Conservation (phyloP, 176 grass and related monocot genomes). For the Aegilops speltoides region DNA sequence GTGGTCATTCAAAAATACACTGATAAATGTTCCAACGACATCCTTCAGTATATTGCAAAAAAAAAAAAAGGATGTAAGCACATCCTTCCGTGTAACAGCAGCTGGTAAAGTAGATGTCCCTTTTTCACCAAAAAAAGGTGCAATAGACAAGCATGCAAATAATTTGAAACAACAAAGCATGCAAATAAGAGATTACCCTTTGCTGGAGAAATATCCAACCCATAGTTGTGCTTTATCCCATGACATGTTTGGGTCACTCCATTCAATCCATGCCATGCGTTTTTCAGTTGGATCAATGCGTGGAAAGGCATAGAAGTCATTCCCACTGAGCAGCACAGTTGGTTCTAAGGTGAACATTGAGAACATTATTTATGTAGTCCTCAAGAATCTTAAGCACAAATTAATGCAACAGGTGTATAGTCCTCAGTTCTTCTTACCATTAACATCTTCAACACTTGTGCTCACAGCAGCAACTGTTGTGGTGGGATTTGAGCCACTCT, state of each 20-base stretch:
- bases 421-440: constrained; percentile 45
- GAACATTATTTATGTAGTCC: not conserved
- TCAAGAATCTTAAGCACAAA: not conserved
- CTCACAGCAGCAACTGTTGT: constrained; percentile 56
- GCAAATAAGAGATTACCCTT: constrained; percentile 55
- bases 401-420: not conserved
- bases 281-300: constrained; percentile 65
- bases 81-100: not conserved
- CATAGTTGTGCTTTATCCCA: constrained; percentile 89
- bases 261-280: constrained; percentile 78
- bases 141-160: not conserved
- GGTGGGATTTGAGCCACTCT: constrained; percentile 52
- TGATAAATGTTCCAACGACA: not conserved
- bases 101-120: not conserved
- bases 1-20: not conserved
- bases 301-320: constrained; percentile 90
- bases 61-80: not conserved
- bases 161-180: constrained; percentile 9
- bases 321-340: constrained; percentile 57
- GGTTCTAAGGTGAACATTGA: constrained; percentile 52
- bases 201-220: constrained; percentile 77
- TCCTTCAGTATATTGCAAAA: not conserved
- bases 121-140: not conserved
- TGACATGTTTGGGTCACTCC: constrained; percentile 77
- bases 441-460: constrained; percentile 27